A percentile compares a stretch with the other conserved stretches of the same genome.
phyloP scores from a whole-genome alignment of 2,329 filamentous ascomycete species.

The Ophiostoma sp. region DNA sequence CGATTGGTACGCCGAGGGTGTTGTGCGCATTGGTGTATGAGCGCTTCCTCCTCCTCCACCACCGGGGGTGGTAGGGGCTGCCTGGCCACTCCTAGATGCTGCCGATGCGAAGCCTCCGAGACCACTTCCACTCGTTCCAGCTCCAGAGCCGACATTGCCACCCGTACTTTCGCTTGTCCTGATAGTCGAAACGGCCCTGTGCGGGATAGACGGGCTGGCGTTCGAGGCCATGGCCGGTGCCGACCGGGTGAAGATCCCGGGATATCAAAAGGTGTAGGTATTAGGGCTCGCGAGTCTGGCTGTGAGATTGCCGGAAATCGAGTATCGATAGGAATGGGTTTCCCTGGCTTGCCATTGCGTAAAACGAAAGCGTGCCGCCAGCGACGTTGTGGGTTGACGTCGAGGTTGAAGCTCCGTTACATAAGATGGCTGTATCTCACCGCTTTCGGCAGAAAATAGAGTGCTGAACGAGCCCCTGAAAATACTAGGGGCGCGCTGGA shows the following conservation, averaged over 20 bases:
- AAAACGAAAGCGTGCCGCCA: background rate
- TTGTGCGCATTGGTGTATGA: conserved; percentile 28
- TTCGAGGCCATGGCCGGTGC: conserved; percentile 40
- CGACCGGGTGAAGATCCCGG: background rate
- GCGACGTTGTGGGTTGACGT: conserved; percentile 3
- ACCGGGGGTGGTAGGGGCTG: conserved; percentile 28
- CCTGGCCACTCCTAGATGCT: background rate
- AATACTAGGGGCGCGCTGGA: background rate
- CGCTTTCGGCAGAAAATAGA: conserved; percentile 21
- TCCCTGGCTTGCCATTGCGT: background rate
- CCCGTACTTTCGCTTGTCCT: conserved; percentile 36
- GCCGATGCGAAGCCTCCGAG: background rate
- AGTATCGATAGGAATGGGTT: background rate
- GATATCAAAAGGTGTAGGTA: background rate
- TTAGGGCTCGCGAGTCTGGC: background rate
- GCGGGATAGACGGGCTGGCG: conserved; percentile 44
- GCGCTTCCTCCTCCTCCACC: conserved; percentile 18
- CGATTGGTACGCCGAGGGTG: conserved; percentile 53
- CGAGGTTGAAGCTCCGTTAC: conserved; percentile 2
- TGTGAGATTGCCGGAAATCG: background rate
- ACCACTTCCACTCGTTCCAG: conserved; percentile 18
- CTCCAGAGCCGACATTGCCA: conserved; percentile 13
- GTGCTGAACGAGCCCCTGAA: background rate
- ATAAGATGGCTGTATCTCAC: conserved; percentile 12
- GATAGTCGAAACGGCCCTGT: conserved; percentile 55